Conservation (phyloP, 2,329 filamentous ascomycete genomes). For the Aspergillus nomiae region DNA sequence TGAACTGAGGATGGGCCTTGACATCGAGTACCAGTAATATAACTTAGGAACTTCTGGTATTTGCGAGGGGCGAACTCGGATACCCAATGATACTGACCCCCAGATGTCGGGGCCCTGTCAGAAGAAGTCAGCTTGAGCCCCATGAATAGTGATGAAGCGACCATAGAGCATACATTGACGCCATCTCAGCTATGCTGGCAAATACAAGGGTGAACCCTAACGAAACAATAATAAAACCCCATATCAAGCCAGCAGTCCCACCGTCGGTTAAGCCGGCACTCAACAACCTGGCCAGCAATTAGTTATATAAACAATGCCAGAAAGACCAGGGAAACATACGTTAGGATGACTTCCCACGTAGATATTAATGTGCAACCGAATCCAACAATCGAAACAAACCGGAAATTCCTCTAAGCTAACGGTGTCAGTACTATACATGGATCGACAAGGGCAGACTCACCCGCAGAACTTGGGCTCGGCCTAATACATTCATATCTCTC, state of each 20-base stretch:
- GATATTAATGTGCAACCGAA: constrained; percentile 47
- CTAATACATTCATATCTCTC: constrained; percentile 41
- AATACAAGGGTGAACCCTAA: constrained; percentile 38
- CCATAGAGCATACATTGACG: constrained; percentile 42
- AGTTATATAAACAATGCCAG: constrained; percentile 9
- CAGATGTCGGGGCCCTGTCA: constrained; percentile 43
- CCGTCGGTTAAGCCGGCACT: constrained; percentile 37
- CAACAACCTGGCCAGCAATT: constrained; percentile 28
- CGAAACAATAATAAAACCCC: constrained; percentile 37
- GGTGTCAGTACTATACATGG: not conserved
- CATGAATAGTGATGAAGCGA: not conserved
- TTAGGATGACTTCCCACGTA: constrained; percentile 48
- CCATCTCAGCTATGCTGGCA: constrained; percentile 45
- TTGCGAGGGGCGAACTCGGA: constrained; percentile 47
- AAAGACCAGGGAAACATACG: constrained; percentile 28
- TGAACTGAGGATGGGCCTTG: not conserved
- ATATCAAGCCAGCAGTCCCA: constrained; percentile 41
- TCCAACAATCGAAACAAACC: constrained; percentile 48
- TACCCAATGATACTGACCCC: constrained; percentile 46
- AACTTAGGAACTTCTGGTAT: constrained; percentile 48
- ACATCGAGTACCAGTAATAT: constrained; percentile 41
- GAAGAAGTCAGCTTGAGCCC: not conserved
- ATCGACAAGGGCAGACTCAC: constrained; percentile 25
- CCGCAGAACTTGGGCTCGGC: constrained; percentile 42
- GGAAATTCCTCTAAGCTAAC: constrained; percentile 44